Base-by-base conservation (phyloP, 768 basidiomycete genomes). In the Tylopilus vinaceipallidus region DNA sequence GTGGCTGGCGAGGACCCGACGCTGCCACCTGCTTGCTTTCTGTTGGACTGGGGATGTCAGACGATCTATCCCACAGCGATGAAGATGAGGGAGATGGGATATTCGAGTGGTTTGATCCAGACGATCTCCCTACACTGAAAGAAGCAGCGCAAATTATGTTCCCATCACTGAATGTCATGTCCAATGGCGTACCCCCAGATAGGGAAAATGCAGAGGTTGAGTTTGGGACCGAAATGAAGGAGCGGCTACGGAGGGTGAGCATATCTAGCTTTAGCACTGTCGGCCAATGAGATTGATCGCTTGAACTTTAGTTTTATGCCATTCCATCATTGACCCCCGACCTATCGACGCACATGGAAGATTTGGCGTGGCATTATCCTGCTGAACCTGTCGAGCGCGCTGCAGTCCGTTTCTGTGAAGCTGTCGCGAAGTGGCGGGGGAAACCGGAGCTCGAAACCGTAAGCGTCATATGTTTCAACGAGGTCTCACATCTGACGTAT, bases 361-460 rank as follows among this genome's bases (percentile, higher is more conserved):
- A 70, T 47, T 38, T 71, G 24, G 86, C 88, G 2, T 85, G 84
- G 81, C 80, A 82, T 57, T 92, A 84, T 62, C 88, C 91, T 26
- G 83, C 86, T 1, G 88, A 92, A 58, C 84, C 88, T 19, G 79
- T 91, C 14, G 90, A 93, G 60, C 77, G 88, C 17, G 83, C 86
- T 24, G 82, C 86, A 0, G 74, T 90, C 6, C 73, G 88, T 42
- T 93, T 88, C 60, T 90, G 84, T 60, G 90, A 93, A 62, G 88
- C 88, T 30, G 76, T 92, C 37, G 82, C 86, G 2, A 79, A 78
- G 45, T 93, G 90, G 91, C 73, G 89, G 57, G 90, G 90, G 3
- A 88, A 86, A 61, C 90, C 90, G 32, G 91, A 92, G 57, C 76
- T 93, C 8, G 86, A 89, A 68, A 86, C 83, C 3, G 88, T 88